phyloP scores from a whole-genome alignment of 441 rosid species.

The Erodium texanum region DNA sequence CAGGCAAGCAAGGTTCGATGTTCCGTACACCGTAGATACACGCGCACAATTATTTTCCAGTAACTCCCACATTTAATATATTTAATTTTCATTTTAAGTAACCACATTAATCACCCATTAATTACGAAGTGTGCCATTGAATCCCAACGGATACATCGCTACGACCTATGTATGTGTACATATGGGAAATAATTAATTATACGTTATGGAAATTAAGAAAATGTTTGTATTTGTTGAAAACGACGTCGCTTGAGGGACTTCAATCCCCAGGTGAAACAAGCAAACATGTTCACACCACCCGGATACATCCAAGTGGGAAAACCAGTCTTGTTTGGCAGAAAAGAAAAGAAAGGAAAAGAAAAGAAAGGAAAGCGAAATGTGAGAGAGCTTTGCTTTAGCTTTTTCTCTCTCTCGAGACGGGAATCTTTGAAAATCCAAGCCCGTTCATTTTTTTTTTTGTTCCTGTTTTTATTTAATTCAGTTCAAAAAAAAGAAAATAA shows the following conservation, averaged over 20 bases:
- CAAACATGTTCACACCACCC: not conserved
- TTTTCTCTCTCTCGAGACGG: constrained; percentile 29
- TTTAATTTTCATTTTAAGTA: no score
- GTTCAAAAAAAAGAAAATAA: no score
- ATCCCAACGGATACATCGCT: no score
- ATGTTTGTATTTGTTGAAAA: not conserved
- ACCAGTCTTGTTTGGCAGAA: not conserved
- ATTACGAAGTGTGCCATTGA: no score
- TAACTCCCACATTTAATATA: no score
- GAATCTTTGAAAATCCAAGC: constrained; percentile 62
- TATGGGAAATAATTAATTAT: no score
- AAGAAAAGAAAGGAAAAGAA: not conserved
- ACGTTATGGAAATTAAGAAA: no score
- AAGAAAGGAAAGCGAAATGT: constrained; percentile 31
- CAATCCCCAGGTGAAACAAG: constrained; percentile 3
- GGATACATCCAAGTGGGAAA: constrained; percentile 1
- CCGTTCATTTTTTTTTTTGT: not conserved
- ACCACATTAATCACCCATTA: no score
- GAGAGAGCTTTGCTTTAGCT: constrained; percentile 50
- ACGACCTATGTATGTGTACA: no score
- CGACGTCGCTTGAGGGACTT: not conserved
- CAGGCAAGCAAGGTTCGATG: no score
- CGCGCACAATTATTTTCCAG: no score
- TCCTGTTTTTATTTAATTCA: not conserved
- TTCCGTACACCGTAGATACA: no score